phyloP scores from a whole-genome alignment of 257 asterid genomes.

The Capsicum pubescens region DNA sequence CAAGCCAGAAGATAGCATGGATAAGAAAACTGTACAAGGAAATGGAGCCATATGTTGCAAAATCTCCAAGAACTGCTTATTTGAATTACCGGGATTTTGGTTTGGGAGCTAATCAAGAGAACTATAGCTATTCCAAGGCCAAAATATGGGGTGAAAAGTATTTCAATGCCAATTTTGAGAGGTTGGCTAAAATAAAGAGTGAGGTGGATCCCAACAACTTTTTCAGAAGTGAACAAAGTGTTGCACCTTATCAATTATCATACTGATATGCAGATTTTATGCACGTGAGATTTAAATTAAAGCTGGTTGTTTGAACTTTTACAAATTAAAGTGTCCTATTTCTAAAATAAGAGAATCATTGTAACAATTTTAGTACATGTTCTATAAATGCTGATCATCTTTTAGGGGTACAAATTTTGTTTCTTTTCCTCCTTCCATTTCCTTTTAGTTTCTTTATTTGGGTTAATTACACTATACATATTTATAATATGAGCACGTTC shows the following conservation, averaged over 20 bases:
- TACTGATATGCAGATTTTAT: neutral
- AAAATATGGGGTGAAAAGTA: conserved; percentile 29
- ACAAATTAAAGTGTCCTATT: too few relatives aligned
- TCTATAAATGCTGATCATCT: neutral
- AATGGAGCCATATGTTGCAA: conserved; percentile 27
- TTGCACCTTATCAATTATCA: neutral
- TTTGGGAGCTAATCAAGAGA: neutral
- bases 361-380: neutral
- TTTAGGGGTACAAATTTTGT: neutral
- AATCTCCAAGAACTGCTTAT: conserved; percentile 1
- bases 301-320: too few relatives aligned
- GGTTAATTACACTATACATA: too few relatives aligned
- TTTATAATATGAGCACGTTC: too few relatives aligned
- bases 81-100: neutral
- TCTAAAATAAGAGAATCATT: neutral
- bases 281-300: neutral
- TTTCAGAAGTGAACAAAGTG: conserved; percentile 22
- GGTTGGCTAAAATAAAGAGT: conserved; percentile 1
- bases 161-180: neutral
- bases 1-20: conserved; percentile 11
- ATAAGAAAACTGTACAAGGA: neutral
- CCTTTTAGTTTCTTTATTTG: too few relatives aligned
- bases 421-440: too few relatives aligned
- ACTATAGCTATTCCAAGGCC: neutral
- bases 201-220: conserved; percentile 14